Conservation (phyloP, 805 yeast species). For the Saturnispora zaruensis region DNA sequence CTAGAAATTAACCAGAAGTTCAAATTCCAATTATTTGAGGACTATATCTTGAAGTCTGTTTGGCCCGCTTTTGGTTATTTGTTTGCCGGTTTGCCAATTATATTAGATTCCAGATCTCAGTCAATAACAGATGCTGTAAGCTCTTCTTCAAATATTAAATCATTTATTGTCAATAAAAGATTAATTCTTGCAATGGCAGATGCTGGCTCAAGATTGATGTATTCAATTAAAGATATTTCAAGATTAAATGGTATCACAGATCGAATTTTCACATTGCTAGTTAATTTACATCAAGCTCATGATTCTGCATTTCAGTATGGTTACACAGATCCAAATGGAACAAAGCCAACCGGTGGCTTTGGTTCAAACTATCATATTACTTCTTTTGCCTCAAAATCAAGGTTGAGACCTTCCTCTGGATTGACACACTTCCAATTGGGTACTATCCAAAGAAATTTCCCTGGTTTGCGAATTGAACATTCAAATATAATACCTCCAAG, state of each 20-base stretch:
- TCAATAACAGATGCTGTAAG: constrained; percentile 14
- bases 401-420: constrained; percentile 12
- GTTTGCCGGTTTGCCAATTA: constrained; percentile 83
- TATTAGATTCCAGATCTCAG: constrained; percentile 33
- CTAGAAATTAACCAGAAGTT: constrained; percentile 49
- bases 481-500: constrained; percentile 79
- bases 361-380: constrained; percentile 25
- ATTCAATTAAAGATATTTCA: constrained; percentile 86
- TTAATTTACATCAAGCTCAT: constrained; percentile 78
- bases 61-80: constrained; percentile 96
- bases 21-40: constrained; percentile 67
- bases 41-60: constrained; percentile 77
- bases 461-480: constrained; percentile 75
- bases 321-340: constrained; percentile 13
- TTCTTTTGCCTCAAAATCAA: constrained; percentile 26
- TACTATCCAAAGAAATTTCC: constrained; percentile 66
- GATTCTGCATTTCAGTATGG: constrained; percentile 49
- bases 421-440: constrained; percentile 33
- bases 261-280: constrained; percentile 65
- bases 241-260: constrained; percentile 87
- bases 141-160: constrained; percentile 54
- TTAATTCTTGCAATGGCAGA: constrained; percentile 86
- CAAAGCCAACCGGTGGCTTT: constrained; percentile 21
- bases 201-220: constrained; percentile 92
- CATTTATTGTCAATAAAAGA: constrained; percentile 84